Evolutionary conservation across 352 stramenopile species (phyloP).

Genomic region (Globisporangium perplexum): DNA sequence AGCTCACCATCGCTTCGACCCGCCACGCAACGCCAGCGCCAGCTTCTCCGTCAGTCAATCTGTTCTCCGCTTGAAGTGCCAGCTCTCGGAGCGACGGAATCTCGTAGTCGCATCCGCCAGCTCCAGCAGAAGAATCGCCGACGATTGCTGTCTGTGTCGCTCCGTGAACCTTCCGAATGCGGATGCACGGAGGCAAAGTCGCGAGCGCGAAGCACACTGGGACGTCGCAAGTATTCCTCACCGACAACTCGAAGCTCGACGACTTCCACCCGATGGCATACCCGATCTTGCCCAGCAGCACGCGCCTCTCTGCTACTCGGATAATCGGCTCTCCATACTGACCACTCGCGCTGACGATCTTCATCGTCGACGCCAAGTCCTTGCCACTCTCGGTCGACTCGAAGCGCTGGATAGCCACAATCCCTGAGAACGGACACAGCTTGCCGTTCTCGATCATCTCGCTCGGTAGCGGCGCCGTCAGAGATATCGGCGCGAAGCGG

Average conservation of each 20-base stretch:
- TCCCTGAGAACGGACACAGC: conserved; percentile 47
- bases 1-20: conserved; percentile 35
- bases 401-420: conserved; percentile 76
- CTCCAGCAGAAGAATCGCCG: conserved; percentile 5
- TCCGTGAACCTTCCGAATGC: conserved; percentile 31
- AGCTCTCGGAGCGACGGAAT: conserved; percentile 38
- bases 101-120: neutral
- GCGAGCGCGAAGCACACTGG: conserved; percentile 49
- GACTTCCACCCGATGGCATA: conserved; percentile 75
- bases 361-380: conserved; percentile 55
- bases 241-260: conserved; percentile 51
- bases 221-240: conserved; percentile 72
- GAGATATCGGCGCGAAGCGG: conserved; percentile 64
- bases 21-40: conserved; percentile 29
- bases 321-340: conserved; percentile 62
- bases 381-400: conserved; percentile 10
- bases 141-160: conserved; percentile 23
- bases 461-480: conserved; percentile 32
- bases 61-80: conserved; percentile 31
- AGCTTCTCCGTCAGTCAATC: conserved; percentile 3
- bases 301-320: conserved; percentile 35
- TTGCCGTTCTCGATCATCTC: conserved; percentile 63
- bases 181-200: conserved; percentile 50
- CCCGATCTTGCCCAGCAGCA: conserved; percentile 78
- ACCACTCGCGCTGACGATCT: conserved; percentile 50